A percentile compares a stretch with the other conserved stretches of the same genome.
Evolutionary conservation across 1,139 yeast species (phyloP).

Genomic region (Zygotorulaspora mrakii): DNA sequence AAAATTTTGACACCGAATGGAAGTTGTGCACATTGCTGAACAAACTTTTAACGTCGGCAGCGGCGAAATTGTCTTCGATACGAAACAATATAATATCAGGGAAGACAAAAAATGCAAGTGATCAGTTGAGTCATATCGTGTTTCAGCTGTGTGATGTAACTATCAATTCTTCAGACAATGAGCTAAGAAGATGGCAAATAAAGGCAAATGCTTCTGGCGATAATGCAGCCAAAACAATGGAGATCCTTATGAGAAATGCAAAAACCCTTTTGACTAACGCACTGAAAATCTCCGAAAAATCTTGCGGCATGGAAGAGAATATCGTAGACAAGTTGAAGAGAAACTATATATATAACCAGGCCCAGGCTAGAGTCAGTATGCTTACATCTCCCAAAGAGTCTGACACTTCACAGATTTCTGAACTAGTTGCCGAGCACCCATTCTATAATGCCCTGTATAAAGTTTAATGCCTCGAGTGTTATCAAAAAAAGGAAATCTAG

Average conservation of each 20-base stretch:
- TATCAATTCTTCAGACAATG: conserved; percentile 29
- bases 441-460: conserved; percentile 10
- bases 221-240: conserved; percentile 12
- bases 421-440: conserved; percentile 19
- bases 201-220: conserved; percentile 10
- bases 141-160: conserved; percentile 31
- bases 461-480: background rate
- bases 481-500: background rate
- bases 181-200: conserved; percentile 23
- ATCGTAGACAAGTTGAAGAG: conserved; percentile 33
- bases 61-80: conserved; percentile 15
- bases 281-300: conserved; percentile 23
- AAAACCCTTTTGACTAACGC: conserved; percentile 27
- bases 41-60: conserved; percentile 19
- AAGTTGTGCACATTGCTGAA: conserved; percentile 22
- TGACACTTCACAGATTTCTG: conserved; percentile 10
- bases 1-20: conserved; percentile 21
- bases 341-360: conserved; percentile 31
- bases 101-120: conserved; percentile 13
- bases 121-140: conserved; percentile 26
- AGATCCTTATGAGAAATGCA: conserved; percentile 28
- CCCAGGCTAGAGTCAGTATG: conserved; percentile 16
- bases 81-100: conserved; percentile 19
- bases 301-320: conserved; percentile 35
- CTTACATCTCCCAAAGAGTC: conserved; percentile 11